These are phyloP conservation scores for Yamadazyma trypodendri DNA, from an alignment of 1,139 yeast species.

Conservation along the genomic window DNA sequence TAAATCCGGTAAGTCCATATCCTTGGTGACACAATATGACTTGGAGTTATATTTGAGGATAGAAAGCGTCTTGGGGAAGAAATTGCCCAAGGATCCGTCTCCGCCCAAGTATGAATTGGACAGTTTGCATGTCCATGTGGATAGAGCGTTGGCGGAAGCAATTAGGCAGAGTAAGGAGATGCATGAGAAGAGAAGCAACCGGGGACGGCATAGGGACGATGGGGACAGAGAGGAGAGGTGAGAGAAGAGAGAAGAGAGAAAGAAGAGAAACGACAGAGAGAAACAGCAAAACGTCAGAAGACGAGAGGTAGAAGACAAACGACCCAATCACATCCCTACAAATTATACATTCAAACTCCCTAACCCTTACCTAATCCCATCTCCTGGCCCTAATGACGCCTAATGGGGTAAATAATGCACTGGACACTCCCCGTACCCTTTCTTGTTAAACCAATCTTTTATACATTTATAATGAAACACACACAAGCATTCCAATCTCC, in stretches of 20 bases:
- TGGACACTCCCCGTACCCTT: conserved; percentile 85
- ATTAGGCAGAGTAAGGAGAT: conserved; percentile 76
- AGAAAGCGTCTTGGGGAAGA: conserved; percentile 80
- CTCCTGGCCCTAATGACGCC: not conserved
- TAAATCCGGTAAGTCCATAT: conserved; percentile 86
- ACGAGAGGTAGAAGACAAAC: too few species aligned
- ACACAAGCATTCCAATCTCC: conserved; percentile 90
- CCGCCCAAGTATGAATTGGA: conserved; percentile 77
- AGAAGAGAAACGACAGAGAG: not conserved
- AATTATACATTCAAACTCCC: not conserved
- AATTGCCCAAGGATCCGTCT: conserved; percentile 72
- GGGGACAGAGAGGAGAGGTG: conserved; percentile 44
- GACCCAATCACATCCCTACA: too few species aligned
- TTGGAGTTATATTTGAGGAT: conserved; percentile 83
- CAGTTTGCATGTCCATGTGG: conserved; percentile 82
- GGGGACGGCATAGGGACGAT: conserved; percentile 32
- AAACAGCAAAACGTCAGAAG: not conserved
- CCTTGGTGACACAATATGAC: conserved; percentile 93
- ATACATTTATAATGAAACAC: conserved; percentile 91
- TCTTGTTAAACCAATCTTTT: conserved; percentile 83
- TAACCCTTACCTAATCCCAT: too few species aligned
- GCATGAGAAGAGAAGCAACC: conserved; percentile 46
- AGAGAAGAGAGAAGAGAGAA: not conserved
- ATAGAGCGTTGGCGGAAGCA: conserved; percentile 89
- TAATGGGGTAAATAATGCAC: conserved; percentile 56